Base-by-base conservation (phyloP, 2,329 filamentous ascomycete species). In the Dryadomyces quercus-mongolicae region DNA sequence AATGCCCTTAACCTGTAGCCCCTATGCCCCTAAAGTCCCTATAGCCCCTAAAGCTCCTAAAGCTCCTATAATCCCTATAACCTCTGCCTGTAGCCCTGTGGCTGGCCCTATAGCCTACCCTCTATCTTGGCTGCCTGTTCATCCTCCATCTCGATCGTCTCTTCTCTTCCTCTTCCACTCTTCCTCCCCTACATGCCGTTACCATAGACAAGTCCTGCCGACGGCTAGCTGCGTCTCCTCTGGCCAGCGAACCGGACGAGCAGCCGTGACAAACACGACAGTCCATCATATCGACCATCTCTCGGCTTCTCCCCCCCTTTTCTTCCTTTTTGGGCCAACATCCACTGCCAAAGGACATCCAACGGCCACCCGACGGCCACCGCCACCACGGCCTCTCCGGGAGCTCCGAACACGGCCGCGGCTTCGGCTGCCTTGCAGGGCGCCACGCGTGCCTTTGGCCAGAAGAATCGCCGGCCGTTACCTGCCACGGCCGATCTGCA, bases 381-480 rank as follows among this genome's bases (percentile, higher is more conserved):
- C 25, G 25, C 8, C 25, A 31, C 25, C 34, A 53, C 51, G 52
- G 52, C 52, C 7, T n/a, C 45, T 8, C 13, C 46, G 15, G 31
- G 25, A 13, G 31, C 51, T 18, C 34, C 36, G 5, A 40, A 52
- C 5, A 5, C 18, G 45, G 34, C 43, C 8, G 40, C 54, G 7
- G 51, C 54, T 12, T 49, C 49, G 2, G 65, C 73, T 15, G 76
- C 77, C 51, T 66, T 81, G 54, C 72, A 69, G 55, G 78, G 78
- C 52, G 78, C 78, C 10, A 75, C 74, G 12, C 70, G 81, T 25
- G 78, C 78, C 20, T 82, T 81, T 58, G 16, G 8, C 8, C 18
- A 13, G 16, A 10, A n/a, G 9, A 20, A 20, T 4, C 43, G 13
- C 16, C 13, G 18, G 16, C 43, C 16, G 16, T 31, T 31, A 31